phyloP scores from a whole-genome alignment of 1,284 basidiomycete species.

The Tilletia setariae region DNA sequence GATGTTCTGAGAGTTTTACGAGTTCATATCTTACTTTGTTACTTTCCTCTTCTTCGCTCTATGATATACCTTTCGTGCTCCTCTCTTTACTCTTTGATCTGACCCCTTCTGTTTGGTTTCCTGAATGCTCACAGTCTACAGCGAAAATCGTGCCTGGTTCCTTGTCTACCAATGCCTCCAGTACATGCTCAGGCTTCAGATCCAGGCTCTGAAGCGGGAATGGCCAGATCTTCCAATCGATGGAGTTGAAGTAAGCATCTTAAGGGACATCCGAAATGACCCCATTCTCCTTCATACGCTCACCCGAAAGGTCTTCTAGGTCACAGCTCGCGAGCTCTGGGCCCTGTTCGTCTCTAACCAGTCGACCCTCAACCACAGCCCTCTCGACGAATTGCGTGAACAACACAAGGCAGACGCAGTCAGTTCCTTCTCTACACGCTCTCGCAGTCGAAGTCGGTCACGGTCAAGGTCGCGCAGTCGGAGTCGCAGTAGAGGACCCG shows the following conservation, averaged over 20 bases:
- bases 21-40: no score
- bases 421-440: not conserved
- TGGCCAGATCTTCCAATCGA: conserved; percentile 30
- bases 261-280: not conserved
- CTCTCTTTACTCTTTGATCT: not conserved
- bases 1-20: not conserved
- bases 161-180: conserved; percentile 38
- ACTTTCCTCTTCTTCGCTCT: no score
- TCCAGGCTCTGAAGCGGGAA: conserved; percentile 27
- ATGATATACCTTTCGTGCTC: no score
- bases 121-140: not conserved
- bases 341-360: conserved; percentile 34
- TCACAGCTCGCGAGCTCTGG: conserved; percentile 43
- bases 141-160: conserved; percentile 19
- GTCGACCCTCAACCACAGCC: not conserved
- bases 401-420: not conserved
- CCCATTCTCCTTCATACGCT: not conserved
- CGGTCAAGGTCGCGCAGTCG: not conserved
- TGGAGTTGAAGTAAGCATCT: conserved; percentile 28
- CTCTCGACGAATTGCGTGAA: not conserved
- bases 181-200: conserved; percentile 39
- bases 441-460: not conserved
- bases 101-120: not conserved
- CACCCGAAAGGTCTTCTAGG: not conserved
- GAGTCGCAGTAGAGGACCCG: not conserved